phyloP scores from a whole-genome alignment of 345 rosid species.

The Anastatica hierochuntica region DNA sequence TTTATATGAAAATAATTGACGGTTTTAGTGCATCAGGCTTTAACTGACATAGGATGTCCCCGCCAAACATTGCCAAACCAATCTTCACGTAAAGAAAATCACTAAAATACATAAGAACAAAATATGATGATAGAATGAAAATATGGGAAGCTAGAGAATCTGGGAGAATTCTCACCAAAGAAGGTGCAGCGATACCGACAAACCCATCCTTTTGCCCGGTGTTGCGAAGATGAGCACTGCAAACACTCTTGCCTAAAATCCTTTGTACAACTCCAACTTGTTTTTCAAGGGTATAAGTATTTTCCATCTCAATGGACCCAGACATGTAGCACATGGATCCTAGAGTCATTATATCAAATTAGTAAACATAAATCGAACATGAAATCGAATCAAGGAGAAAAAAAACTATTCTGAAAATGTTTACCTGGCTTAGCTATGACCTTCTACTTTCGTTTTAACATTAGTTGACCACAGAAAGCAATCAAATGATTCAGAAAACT shows the following conservation, averaged over 20 bases:
- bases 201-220: constrained; percentile 68
- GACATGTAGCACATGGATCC: constrained; percentile 98
- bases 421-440: constrained; percentile 82
- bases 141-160: constrained; percentile 30
- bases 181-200: constrained; percentile 92
- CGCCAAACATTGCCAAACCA: constrained; percentile 88
- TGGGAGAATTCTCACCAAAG: constrained; percentile 91
- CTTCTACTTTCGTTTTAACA: constrained; percentile 85
- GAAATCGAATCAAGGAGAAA: not conserved
- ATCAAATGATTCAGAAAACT: not conserved
- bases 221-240: constrained; percentile 59
- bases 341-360: constrained; percentile 7
- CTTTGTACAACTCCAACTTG: constrained; percentile 90
- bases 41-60: constrained; percentile 95
- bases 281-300: constrained; percentile 73
- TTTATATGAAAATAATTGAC: no score
- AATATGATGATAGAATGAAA: no score
- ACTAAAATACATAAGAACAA: not conserved
- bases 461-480: constrained; percentile 41
- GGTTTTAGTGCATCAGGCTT: constrained; percentile 5
- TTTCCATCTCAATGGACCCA: constrained; percentile 85
- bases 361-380: no score
- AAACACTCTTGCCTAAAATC: constrained; percentile 84
- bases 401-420: not conserved
- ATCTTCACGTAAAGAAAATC: constrained; percentile 33